These are phyloP conservation scores for Medicago truncatula DNA, from an alignment of 306 rosid species.

Conservation along the genomic window DNA sequence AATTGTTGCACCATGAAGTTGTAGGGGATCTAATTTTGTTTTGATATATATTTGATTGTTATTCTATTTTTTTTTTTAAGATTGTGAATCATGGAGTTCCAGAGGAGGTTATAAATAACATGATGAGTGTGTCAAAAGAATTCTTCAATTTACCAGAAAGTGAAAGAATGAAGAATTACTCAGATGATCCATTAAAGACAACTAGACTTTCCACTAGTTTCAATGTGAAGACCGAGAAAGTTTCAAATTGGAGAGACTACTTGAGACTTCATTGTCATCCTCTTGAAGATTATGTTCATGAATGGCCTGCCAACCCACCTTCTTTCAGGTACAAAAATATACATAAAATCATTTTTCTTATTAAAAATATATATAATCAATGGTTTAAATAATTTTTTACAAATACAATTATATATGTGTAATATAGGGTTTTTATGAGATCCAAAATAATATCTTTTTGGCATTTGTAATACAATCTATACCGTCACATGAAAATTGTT, in stretches of 20 bases:
- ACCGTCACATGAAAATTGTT: too few species aligned
- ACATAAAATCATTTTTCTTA: neutral
- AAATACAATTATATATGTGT: too few species aligned
- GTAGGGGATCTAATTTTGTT: neutral
- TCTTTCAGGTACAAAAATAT: slow-evolving; percentile 55
- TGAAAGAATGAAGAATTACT: slow-evolving; percentile 78
- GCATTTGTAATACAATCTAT: too few species aligned
- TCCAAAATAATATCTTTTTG: too few species aligned
- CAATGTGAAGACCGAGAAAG: slow-evolving; percentile 70
- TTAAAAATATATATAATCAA: neutral
- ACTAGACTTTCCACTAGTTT: slow-evolving; percentile 86
- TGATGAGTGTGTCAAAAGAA: slow-evolving; percentile 56
- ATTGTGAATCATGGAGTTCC: slow-evolving; percentile 72
- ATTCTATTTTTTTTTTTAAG: slow-evolving; percentile 35
- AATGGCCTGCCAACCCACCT: slow-evolving; percentile 85
- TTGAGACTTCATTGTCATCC: slow-evolving; percentile 88
- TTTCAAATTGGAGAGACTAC: slow-evolving; percentile 87
- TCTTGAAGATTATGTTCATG: slow-evolving; percentile 61
- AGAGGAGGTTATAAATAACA: slow-evolving; percentile 48
- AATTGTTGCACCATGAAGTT: too few species aligned
- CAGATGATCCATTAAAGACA: slow-evolving; percentile 80
- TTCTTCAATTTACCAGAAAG: slow-evolving; percentile 70
- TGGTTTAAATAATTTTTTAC: neutral
- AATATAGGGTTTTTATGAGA: too few species aligned
- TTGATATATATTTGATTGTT: neutral